Evolutionary conservation across 2,329 filamentous ascomycete genomes (phyloP).

Genomic region (Furcasterigmium furcatum): DNA sequence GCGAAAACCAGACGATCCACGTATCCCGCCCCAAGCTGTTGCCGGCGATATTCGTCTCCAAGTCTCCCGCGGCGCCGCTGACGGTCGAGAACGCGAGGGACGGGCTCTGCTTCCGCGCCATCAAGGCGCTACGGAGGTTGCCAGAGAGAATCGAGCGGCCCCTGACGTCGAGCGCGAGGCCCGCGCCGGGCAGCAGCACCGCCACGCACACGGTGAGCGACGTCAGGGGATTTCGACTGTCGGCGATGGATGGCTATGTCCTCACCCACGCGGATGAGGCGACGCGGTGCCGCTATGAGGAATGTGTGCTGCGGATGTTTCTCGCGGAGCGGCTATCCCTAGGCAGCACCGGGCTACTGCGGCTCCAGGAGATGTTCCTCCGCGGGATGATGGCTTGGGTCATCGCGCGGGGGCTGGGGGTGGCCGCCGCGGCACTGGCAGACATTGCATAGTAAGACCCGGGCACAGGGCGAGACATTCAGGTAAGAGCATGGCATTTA

Average conservation of each 20-base stretch:
- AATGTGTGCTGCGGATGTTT: constrained; percentile 36
- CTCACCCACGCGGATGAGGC: constrained; percentile 24
- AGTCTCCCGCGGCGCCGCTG: constrained; percentile 31
- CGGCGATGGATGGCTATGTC: constrained; percentile 48
- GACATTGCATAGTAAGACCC: too few relatives aligned
- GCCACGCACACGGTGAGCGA: constrained; percentile 21
- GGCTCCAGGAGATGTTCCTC: constrained; percentile 25
- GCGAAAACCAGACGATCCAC: constrained; percentile 56
- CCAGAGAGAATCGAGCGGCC: constrained; percentile 37
- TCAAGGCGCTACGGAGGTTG: constrained; percentile 38
- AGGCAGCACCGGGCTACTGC: constrained; percentile 29
- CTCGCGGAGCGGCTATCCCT: constrained; percentile 37
- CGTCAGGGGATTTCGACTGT: constrained; percentile 44
- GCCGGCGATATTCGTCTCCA: constrained; percentile 34
- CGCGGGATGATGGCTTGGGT: constrained; percentile 29
- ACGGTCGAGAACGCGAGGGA: constrained; percentile 30
- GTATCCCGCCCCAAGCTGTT: constrained; percentile 53
- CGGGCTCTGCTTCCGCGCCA: constrained; percentile 37
- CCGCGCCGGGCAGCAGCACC: constrained; percentile 4
- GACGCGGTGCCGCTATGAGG: constrained; percentile 29
- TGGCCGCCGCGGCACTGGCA: too few relatives aligned
- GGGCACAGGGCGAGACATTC: too few relatives aligned
- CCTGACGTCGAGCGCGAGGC: constrained; percentile 30
- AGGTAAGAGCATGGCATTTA: too few relatives aligned
- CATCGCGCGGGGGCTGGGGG: constrained; percentile 4